These are phyloP conservation scores for Cutaneotrichosporon sp. DNA, from an alignment of 1,284 basidiomycete genomes.

Conservation along the genomic window DNA sequence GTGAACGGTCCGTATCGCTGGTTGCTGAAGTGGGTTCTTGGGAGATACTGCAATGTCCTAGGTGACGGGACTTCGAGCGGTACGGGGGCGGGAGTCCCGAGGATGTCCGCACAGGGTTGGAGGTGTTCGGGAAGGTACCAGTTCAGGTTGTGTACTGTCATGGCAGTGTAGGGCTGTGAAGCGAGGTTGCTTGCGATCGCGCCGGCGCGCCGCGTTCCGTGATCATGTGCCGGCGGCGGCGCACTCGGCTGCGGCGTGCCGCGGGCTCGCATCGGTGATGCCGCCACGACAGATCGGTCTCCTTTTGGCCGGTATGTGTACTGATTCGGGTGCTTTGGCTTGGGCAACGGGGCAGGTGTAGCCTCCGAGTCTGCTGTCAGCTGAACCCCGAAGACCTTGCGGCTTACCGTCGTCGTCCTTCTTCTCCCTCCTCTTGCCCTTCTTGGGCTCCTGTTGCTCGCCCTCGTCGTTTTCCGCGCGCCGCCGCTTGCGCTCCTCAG, in stretches of 20 bases:
- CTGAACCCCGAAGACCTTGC: neutral
- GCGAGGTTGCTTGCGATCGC: slow-evolving; percentile 39
- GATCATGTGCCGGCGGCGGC: slow-evolving; percentile 40
- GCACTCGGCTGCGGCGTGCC: slow-evolving; percentile 31
- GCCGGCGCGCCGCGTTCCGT: slow-evolving; percentile 52
- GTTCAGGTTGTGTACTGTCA: slow-evolving; percentile 54
- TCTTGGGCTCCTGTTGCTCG: slow-evolving; percentile 24
- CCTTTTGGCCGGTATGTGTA: slow-evolving; percentile 61
- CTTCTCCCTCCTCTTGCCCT: slow-evolving; percentile 47
- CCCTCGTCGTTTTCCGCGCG: slow-evolving; percentile 34
- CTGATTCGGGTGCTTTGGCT: slow-evolving; percentile 59
- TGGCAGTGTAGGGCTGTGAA: slow-evolving; percentile 31
- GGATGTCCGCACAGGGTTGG: slow-evolving; percentile 76
- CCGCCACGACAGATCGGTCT: slow-evolving; percentile 26
- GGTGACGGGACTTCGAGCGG: slow-evolving; percentile 68
- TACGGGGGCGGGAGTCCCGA: slow-evolving; percentile 71
- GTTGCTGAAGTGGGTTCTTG: slow-evolving; percentile 42
- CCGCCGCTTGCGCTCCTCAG: slow-evolving; percentile 23
- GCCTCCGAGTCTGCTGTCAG: slow-evolving; percentile 18
- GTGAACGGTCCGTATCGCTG: slow-evolving; percentile 42
- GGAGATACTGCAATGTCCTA: slow-evolving; percentile 33
- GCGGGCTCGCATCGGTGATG: slow-evolving; percentile 24
- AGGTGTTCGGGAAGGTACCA: slow-evolving; percentile 96
- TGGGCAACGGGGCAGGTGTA: slow-evolving; percentile 22
- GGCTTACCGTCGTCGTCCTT: slow-evolving; percentile 48